Evolutionary conservation across 768 basidiomycete genomes (phyloP).

Genomic region (Mycena polygramma): DNA sequence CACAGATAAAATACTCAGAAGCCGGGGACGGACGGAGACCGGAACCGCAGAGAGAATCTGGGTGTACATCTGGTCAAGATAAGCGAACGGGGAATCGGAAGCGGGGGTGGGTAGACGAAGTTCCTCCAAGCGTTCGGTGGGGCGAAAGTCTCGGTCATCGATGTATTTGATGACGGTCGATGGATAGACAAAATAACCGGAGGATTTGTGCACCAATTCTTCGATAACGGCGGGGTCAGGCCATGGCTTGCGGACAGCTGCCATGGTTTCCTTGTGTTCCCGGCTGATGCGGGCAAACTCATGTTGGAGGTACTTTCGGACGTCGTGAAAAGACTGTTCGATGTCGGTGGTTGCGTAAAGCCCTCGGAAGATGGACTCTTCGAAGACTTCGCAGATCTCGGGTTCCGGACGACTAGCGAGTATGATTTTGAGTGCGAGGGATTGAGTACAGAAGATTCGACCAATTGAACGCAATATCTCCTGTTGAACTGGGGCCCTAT

Average conservation of each 20-base stretch:
- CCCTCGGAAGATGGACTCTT: neutral
- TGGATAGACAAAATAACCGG: neutral
- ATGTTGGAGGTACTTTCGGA: neutral
- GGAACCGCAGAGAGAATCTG: neutral
- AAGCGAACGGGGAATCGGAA: neutral
- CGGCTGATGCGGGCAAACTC: too few relatives aligned
- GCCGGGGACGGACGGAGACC: neutral
- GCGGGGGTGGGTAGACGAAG: neutral
- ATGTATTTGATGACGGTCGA: neutral
- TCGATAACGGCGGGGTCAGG: neutral
- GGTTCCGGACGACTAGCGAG: neutral
- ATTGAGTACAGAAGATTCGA: neutral
- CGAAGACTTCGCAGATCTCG: neutral
- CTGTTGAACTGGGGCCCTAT: neutral
- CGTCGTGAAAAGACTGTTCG: neutral
- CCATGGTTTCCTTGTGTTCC: neutral
- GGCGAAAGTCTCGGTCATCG: neutral
- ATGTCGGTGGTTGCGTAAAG: neutral
- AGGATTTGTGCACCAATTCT: neutral
- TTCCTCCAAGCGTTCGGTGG: neutral
- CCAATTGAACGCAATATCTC: neutral
- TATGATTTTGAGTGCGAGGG: neutral
- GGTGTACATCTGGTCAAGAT: neutral
- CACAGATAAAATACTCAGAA: too few relatives aligned
- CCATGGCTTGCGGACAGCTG: neutral